Evolutionary conservation across 371 early-diverging fungal genomes (phyloP), one percentile per base, ranked within the genome.

Genomic region (Zopfochytrium polystomum): DNA sequence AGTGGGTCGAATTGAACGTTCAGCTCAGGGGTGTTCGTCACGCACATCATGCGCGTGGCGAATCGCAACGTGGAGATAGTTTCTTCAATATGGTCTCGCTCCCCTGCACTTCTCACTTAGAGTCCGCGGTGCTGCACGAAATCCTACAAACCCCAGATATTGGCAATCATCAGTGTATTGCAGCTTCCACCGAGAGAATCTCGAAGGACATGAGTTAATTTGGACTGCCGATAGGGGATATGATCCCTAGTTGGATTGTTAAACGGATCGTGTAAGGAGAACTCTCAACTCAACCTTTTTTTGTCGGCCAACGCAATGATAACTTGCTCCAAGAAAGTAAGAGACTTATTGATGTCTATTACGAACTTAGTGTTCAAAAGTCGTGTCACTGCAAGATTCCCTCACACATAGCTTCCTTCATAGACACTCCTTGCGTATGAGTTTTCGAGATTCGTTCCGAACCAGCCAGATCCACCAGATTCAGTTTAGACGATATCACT

Each of bases 401-500:
- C 62, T 35, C 67, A 80, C 75, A 80, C 71, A 77, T 82, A 13
- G 88, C 85, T 66, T 88, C 88, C 61, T 80, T 77, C 33, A 85
- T 52, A 11, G 78, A 69, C 18, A 70, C 30, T 26, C 83, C 80
- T 2, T 72, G 68, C 1, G 78, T 77, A 29, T 80, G 74, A 1
- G 81, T 81, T 53, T 82, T 79, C n/a, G 81, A 78, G 3, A 83
- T 55, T 43, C 82, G 74, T 61, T 88, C 88, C 25, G 81, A 80
- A 7, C 88, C 88, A 22, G 88, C 88, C 30, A 88, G 66, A 76
- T 88, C 88, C 13, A 88, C 85, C 57, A 88, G 62, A 52, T 81
- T 82, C 32, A 88, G 69, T 63, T 83, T 85, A 20, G 84, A 81
- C 35, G 66, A 65, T 23, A 78, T 69, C 7, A 77, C 71, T 52